Base-by-base conservation (phyloP, 176 grass and related monocot species). In the Oryza nivara region DNA sequence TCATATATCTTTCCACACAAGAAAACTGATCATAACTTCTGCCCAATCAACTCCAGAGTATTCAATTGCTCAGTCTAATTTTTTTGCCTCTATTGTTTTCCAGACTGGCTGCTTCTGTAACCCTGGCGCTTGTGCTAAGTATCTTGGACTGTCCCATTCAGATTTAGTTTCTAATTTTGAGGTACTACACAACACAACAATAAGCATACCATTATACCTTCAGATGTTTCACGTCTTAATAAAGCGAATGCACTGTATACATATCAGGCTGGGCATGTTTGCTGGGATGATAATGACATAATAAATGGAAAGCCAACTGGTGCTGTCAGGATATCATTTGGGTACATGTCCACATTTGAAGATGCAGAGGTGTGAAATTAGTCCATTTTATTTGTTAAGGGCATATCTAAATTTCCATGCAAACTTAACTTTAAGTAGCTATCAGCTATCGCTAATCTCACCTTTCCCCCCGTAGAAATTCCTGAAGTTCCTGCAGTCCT, bases 101-200 rank as follows among this genome's bases (percentile, higher is more conserved):
- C 79, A 98, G 96, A 92, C 93, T 25, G 96, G 96, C 30, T 98
- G 96, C 91, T 98, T 98, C 79, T 98, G 96, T 89, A 98, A 98
- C 77, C 96, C 96, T 87, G 96, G 96, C 6, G 89, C 92, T 40
- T 98, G 93, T 81, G 93, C 93, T 78, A 98, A 98, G 84, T 92
- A 92, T 87, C 92, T 98, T 82, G 85, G 93, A 43, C 86, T 98
- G 63, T 95, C 80, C 7, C 96, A 98, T 67, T 92, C 85, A 26
- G 96, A 98, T 88, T 86, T 98, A 60, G 87, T 95, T 88, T 90
- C 92, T 12, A 98, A 98, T 86, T 93, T 93, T 87, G 92, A 98
- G 96, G 96, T 98, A 87, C 22, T 98, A 85, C 23, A 78, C 75
- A 86, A 35, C 30, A 46, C 34, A 70, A 19, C 3, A 79, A 60